Base-by-base conservation (phyloP, 2,329 filamentous ascomycete species). In the Fusarium nodosum region DNA sequence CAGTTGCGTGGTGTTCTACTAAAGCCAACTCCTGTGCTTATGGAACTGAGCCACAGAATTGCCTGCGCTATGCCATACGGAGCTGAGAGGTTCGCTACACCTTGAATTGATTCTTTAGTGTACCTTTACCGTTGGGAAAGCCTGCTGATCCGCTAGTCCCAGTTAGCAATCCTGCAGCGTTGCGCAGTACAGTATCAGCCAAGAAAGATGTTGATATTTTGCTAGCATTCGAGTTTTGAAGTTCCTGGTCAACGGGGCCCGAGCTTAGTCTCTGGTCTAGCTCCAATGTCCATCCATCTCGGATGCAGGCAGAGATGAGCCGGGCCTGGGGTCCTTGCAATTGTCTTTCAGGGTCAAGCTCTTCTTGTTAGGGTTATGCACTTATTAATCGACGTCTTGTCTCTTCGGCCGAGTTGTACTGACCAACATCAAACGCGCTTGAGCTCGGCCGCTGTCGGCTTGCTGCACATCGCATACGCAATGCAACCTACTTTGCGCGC, bases 321-420 rank as follows among this genome's bases (percentile, higher is more conserved):
- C 64, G 53, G 64, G 34, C 36, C 39, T 63, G 56, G 45, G 53
- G 57, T 47, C 50, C 57, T 41, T 52, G 48, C 34, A 28, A 68
- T 45, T 42, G 33, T 24, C 45, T 46, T 46, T 39, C 48, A 56
- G 39, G 50, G 31, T 51, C 53, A 53, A 66, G 53, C 54, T 46
- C 60, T 56, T n/a, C 18, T 64, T 64, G 44, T 46, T 30, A 30
- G 28, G 50, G 42, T 54, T 36, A 20, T 22, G 54, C 50, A 22
- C 18, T 63, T 60, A 24, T 42, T 44, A 22, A 41, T 60, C 51
- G 41, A 44, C 60, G 44, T 45, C 34, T 57, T 46, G 41, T 38
- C 33, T 60, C 67, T 61, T 68, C 67, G 68, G 68, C 68, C 64
- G 68, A 70, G 68, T 71, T 47, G 44, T 64, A 41, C 13, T 62